Base-by-base conservation (phyloP, 108 stramenopile genomes). In the Cyclostephanos invisitatus region DNA sequence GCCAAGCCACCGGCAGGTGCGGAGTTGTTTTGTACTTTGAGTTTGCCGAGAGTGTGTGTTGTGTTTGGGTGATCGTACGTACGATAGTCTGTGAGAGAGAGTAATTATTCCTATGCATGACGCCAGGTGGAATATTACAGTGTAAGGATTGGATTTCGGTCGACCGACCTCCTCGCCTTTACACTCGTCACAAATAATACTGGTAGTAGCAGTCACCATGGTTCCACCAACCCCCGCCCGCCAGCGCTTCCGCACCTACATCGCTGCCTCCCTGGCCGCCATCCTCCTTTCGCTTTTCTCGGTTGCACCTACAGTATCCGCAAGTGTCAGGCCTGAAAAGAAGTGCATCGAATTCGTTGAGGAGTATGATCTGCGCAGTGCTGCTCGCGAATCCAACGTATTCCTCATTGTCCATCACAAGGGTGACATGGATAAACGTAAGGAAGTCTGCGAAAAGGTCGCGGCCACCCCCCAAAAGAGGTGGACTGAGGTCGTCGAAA, bases 331-430 rank as follows among this genome's bases (percentile, higher is more conserved):
- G 18, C 37, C 44, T 14, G 21, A 65, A 28, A 57, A 70, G 58
- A 58, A 70, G 37, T 81, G 80, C 68, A 24, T 74, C 27, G 36
- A 64, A 27, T 60, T 81, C 64, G 65, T 50, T 28, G 73, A 74
- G 63, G 80, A 81, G 20, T 70, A 64, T 59, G 80, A 81, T 38
- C 64, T 81, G 44, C 80, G 73, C 55, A 73, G 50, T 62, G 36
- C 74, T 17, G 73, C 80, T 0, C 68, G 69, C n/a, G 49, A 81
- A 18, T 15, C 69, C 57, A 74, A 81, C 48, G 80, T 81, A 21
- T 47, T 81, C 58, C 73, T 81, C 68, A 53, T 81, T 44, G 59
- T 81, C 0, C 68, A 70, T 20, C 68, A 74, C 2, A 36, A 24
- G 0, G 68, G 70, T n/a, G 51, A 51, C 54, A 62, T 18, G 5